phyloP scores from a whole-genome alignment of 257 asterid genomes.

The Petunia secreta region DNA sequence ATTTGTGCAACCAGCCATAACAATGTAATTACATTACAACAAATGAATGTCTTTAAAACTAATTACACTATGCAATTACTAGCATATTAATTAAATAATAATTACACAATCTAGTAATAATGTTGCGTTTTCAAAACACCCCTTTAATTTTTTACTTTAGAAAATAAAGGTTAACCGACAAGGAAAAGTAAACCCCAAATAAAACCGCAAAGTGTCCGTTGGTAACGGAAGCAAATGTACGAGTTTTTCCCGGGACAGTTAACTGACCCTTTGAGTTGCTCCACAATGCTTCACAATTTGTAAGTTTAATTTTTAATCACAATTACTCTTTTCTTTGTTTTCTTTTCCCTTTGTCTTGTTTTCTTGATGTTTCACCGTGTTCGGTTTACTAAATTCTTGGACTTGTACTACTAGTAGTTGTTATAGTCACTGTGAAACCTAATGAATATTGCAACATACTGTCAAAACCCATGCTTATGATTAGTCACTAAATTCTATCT shows the following conservation, averaged over 20 bases:
- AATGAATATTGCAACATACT: neutral
- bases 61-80: too few species aligned
- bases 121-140: too few species aligned
- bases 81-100: too few species aligned
- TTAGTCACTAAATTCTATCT: neutral
- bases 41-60: too few species aligned
- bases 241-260: neutral
- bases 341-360: neutral
- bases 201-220: neutral
- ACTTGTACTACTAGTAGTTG: neutral
- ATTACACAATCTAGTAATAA: too few species aligned
- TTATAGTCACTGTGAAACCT: neutral
- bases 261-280: neutral
- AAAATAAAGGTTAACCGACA: slow-evolving; percentile 14
- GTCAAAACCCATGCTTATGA: neutral
- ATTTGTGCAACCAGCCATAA: too few species aligned
- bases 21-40: too few species aligned
- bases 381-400: neutral
- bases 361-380: neutral
- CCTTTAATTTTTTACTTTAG: too few species aligned
- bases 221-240: neutral
- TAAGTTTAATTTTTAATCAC: neutral
- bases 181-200: neutral
- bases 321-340: neutral
- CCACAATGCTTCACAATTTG: neutral